Evolutionary conservation across 306 rosid species (phyloP).

Genomic region (Pterocarpus santalinus): DNA sequence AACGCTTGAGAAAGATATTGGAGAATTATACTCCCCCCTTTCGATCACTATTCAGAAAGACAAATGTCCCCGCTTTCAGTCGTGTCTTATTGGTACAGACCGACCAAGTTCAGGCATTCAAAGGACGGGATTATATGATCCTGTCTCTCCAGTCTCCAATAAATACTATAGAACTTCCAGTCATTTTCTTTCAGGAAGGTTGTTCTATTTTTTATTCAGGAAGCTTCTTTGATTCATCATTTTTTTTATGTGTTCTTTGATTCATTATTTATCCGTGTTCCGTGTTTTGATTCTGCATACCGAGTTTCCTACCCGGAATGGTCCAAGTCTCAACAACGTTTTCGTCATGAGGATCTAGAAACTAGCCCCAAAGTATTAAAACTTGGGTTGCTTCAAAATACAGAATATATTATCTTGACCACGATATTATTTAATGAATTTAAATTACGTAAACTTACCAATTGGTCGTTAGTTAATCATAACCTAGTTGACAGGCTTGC

Average conservation of each 20-base stretch:
- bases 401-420: neutral
- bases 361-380: conserved; percentile 30
- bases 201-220: neutral
- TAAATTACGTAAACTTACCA: conserved; percentile 22
- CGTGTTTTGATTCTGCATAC: neutral
- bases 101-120: neutral
- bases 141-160: no score
- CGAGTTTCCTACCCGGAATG: neutral
- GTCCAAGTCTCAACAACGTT: conserved; percentile 15
- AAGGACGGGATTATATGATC: neutral
- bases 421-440: conserved; percentile 26
- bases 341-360: conserved; percentile 30
- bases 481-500: neutral
- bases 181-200: conserved; percentile 8
- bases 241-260: no score
- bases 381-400: neutral
- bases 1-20: neutral
- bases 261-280: neutral
- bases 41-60: neutral
- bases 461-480: conserved; percentile 20
- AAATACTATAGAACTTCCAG: neutral
- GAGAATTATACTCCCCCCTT: neutral
- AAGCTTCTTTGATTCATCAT: neutral
- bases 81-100: neutral
- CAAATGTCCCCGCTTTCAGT: neutral